Conservation (phyloP, 306 rosid species). For the Corylus avellana region DNA sequence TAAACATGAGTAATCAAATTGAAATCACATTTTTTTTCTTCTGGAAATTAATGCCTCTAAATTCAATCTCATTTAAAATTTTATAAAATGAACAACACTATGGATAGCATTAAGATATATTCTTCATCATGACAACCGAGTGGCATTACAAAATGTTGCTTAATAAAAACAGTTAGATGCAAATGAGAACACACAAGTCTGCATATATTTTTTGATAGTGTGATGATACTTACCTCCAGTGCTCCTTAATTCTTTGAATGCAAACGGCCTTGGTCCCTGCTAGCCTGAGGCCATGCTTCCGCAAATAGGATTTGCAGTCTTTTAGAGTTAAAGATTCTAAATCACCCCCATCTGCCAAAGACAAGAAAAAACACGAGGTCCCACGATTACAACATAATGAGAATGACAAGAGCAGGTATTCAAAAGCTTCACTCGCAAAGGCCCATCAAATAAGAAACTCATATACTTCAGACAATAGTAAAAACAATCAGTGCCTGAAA, state of each 20-base stretch:
- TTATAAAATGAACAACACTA: neutral
- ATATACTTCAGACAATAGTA: neutral
- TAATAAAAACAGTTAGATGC: neutral
- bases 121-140: neutral
- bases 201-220: neutral
- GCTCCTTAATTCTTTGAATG: constrained; percentile 60
- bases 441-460: neutral
- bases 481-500: neutral
- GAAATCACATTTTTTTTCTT: neutral
- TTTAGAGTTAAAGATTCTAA: constrained; percentile 48
- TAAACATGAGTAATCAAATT: neutral
- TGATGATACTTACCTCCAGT: constrained; percentile 52
- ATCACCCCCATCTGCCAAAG: constrained; percentile 42
- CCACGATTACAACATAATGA: neutral
- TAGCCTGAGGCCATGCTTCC: constrained; percentile 59
- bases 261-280: constrained; percentile 64
- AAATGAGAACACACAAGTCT: neutral
- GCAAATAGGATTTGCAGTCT: constrained; percentile 69
- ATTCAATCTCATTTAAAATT: neutral
- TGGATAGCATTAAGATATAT: neutral
- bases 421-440: neutral
- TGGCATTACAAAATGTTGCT: neutral
- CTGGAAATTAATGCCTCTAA: neutral
- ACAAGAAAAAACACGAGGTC: neutral
- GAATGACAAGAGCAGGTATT: constrained; percentile 2